Evolutionary conservation across 306 rosid genomes (phyloP), one percentile per base, ranked within the genome.

Genomic region (Cucurbita argyrosperma): DNA sequence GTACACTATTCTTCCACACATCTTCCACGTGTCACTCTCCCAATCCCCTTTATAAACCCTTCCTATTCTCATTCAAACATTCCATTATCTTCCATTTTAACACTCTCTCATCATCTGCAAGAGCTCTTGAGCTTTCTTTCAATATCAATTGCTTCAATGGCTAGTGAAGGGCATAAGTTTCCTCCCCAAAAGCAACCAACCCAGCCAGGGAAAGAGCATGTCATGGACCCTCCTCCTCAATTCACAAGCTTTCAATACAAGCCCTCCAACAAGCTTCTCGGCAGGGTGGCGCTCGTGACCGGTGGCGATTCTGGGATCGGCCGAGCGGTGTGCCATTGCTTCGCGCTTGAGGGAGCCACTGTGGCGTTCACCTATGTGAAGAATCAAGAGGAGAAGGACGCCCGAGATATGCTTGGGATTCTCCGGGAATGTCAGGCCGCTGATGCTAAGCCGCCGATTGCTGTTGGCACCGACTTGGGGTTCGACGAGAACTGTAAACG

Each of bases 251-350:
- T 83, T 37, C 35, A 81, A 56, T 80, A 85, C 80, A 79, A 65
- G 61, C 87, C 89, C 59, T 18, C 89, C 79, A 85, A 81, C 54
- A 83, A 85, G 74, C 89, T 87, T 49, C 80, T 52, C 83, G 92
- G 92, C n/a, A 87, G 82, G 76, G 92, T 85, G 80, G 86, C 89
- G 1, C 71, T 87, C 72, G 92, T 87, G 83, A 87, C 89, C 10
- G 88, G 92, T 19, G 91, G 91, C 38, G 87, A 87, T 79, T 87
- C 89, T 0, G 89, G 91, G 21, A 87, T 87, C 10, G 91, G 91
- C 0, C 80, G 85, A 79, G 84, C 89, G 0, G 84, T 87, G 11
- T 79, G 86, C 38, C 18, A 80, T 39, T 46, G 73, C 42, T 87
- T 85, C 2, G 84, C 85, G 1, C 74, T 53, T 61, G 92, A 87